Evolutionary conservation across 202 grass and related monocot genomes (phyloP).

Genomic region (Brachypodium distachyon): DNA sequence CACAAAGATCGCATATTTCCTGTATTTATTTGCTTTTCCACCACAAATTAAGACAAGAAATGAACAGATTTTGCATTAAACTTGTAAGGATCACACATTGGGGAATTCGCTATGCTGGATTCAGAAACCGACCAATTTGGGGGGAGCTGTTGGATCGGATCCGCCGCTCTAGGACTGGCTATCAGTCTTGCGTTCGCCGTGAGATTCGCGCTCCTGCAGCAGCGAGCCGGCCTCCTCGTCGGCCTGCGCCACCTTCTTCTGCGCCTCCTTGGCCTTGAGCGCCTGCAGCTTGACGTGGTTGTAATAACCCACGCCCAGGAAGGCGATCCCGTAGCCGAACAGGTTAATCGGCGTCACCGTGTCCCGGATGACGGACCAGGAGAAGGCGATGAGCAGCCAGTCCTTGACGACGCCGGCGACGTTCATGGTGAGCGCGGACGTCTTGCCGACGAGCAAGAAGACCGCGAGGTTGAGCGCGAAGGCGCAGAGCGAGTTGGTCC

Average conservation of each 20-base stretch:
- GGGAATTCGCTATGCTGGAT: constrained; percentile 2
- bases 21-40: constrained; percentile 38
- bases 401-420: constrained; percentile 93
- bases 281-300: constrained; percentile 92
- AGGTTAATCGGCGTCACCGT: constrained; percentile 79
- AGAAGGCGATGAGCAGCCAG: constrained; percentile 97
- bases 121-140: constrained; percentile 23
- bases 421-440: constrained; percentile 94
- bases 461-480: constrained; percentile 95
- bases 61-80: constrained; percentile 33
- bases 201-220: constrained; percentile 52
- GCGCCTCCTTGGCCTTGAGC: constrained; percentile 80
- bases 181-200: constrained; percentile 52
- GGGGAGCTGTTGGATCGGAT: constrained; percentile 18
- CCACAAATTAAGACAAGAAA: constrained; percentile 37
- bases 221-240: constrained; percentile 73
- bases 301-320: constrained; percentile 88
- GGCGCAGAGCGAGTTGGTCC: constrained; percentile 83
- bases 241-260: constrained; percentile 74
- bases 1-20: constrained; percentile 39
- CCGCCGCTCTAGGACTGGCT: constrained; percentile 38
- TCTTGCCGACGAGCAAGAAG: constrained; percentile 96
- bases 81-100: constrained; percentile 17
- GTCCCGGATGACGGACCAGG: constrained; percentile 90
- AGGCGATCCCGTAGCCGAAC: constrained; percentile 78